phyloP scores from a whole-genome alignment of 306 rosid genomes.

The Fragaria ananassa region DNA sequence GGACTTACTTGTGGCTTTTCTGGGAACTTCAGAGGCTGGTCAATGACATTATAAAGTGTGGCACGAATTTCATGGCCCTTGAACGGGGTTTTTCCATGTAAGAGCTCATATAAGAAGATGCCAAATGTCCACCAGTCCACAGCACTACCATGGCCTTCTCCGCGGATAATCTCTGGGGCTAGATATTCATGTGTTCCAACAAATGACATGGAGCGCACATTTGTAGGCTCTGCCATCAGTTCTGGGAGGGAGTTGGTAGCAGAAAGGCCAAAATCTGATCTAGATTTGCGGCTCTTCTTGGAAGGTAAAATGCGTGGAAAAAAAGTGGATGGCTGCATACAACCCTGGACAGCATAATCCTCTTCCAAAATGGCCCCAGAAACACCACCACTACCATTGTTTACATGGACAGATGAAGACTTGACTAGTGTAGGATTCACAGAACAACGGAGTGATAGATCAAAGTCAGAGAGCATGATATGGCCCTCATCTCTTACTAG shows the following conservation, averaged over 20 bases:
- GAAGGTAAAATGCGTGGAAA: conserved; percentile 73
- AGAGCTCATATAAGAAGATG: conserved; percentile 79
- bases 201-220: conserved; percentile 90
- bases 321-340: conserved; percentile 58
- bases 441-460: conserved; percentile 81
- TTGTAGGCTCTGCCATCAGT: conserved; percentile 86
- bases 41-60: conserved; percentile 79
- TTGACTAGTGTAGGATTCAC: conserved; percentile 79
- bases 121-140: conserved; percentile 98
- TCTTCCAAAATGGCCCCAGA: conserved; percentile 36
- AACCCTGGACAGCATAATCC: conserved; percentile 42
- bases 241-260: conserved; percentile 68
- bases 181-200: conserved; percentile 91
- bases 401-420: conserved; percentile 52
- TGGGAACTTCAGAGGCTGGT: conserved; percentile 80
- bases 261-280: conserved; percentile 71
- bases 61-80: conserved; percentile 80
- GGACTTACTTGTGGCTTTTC: conserved; percentile 57
- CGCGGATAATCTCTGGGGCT: conserved; percentile 88
- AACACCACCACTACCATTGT: conserved; percentile 18
- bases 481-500: conserved; percentile 85
- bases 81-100: conserved; percentile 84
- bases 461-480: conserved; percentile 95
- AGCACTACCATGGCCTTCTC: conserved; percentile 94
- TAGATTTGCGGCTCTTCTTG: conserved; percentile 74